Conservation (phyloP, 2,329 filamentous ascomycete species). For the Blumeriella jaapii region DNA sequence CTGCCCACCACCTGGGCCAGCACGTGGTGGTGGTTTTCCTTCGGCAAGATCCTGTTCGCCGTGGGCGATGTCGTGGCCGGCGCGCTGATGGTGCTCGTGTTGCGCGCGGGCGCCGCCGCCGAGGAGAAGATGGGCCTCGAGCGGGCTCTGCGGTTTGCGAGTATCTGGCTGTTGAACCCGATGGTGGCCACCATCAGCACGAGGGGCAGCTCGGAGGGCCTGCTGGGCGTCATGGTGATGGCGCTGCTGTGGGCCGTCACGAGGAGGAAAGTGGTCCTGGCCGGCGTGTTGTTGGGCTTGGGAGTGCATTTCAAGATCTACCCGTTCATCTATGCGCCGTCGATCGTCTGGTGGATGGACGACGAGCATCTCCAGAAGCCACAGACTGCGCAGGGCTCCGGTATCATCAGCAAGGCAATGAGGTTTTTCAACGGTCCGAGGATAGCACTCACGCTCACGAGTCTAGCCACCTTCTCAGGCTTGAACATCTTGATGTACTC, state of each 20-base stretch:
- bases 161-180: slow-evolving; percentile 89
- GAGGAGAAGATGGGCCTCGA: slow-evolving; percentile 27
- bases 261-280: slow-evolving; percentile 46
- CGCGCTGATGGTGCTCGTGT: slow-evolving; percentile 55
- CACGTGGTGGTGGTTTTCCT: slow-evolving; percentile 53
- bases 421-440: slow-evolving; percentile 43
- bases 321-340: slow-evolving; percentile 85
- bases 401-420: slow-evolving; percentile 19
- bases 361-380: slow-evolving; percentile 32
- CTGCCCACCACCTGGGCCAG: slow-evolving; percentile 58
- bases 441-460: slow-evolving; percentile 47
- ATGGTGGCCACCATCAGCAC: slow-evolving; percentile 98
- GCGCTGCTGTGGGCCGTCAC: slow-evolving; percentile 75
- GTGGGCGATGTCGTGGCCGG: slow-evolving; percentile 74
- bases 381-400: slow-evolving; percentile 17
- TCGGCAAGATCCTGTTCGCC: slow-evolving; percentile 81
- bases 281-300: slow-evolving; percentile 67
- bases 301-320: slow-evolving; percentile 98
- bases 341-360: slow-evolving; percentile 73
- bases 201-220: slow-evolving; percentile 81
- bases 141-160: slow-evolving; percentile 62
- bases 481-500: slow-evolving; percentile 73
- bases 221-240: slow-evolving; percentile 76
- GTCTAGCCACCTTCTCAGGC: slow-evolving; percentile 58
- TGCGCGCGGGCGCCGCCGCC: slow-evolving; percentile 32